Base-by-base conservation (phyloP, 768 basidiomycete species). In the Plicaturopsis crispa region DNA sequence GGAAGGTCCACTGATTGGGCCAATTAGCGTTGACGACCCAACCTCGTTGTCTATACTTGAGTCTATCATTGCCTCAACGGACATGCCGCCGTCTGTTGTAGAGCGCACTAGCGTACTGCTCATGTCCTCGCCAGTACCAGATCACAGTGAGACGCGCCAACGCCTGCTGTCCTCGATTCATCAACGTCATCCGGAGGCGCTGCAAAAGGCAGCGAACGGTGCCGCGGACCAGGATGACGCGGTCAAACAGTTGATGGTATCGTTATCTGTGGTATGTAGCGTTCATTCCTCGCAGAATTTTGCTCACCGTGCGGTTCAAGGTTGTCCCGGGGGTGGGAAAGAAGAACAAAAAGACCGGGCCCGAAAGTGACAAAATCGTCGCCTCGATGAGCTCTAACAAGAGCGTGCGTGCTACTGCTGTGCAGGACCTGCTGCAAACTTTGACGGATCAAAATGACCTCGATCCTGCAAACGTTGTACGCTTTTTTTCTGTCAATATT, bases 341-440 rank as follows among this genome's bases (percentile, higher is more conserved):
- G 30, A 55, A 46, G 37, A 48, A 58, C 17, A 64, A 72, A 33
- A 63, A 67, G 26, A 31, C 30, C 10, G n/a, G n/a, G n/a, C n/a
- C n/a, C n/a, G n/a, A n/a, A n/a, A n/a, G n/a, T n/a, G 55, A 67
- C 38, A 55, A 77, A 24, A 55, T 66, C 0, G 50, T 84, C 10
- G 76, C 75, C 0, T 77, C 84, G 3, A 65, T 74, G 11, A 73
- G 68, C 45, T 73, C 80, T 4, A 84, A 89, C 39, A 56, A 70
- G 4, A 71, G 67, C 14, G 67, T 75, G 18, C 78, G 90, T 17
- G 56, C 63, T 2, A 57, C 60, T 6, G 85, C 82, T 3, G 74
- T 90, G 4, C 70, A 69, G 31, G 65, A 69, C 21, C 59, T 89
- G 26, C 55, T 81, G 24, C 54, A 72, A 19, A 57, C 56, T 1